Conservation (phyloP, 116 monocot species). For the Zostera marina region DNA sequence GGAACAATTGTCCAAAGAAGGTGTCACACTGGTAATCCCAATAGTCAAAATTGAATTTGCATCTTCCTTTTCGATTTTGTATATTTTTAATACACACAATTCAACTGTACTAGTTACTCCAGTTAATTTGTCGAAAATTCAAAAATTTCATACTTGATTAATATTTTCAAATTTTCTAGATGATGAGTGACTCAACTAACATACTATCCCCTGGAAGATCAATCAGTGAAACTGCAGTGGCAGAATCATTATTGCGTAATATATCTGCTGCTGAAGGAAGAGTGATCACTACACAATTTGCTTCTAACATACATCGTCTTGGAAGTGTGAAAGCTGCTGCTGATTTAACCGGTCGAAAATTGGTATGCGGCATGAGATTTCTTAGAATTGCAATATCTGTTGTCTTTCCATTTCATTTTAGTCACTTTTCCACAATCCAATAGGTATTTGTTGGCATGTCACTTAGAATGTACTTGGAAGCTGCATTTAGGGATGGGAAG, state of each 20-base stretch:
- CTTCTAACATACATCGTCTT: conserved; percentile 97
- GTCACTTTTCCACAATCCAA: conserved; percentile 4
- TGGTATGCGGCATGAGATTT: conserved; percentile 26
- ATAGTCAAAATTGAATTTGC: not conserved
- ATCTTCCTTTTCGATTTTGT: not conserved
- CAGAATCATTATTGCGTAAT: conserved; percentile 64
- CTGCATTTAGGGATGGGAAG: conserved; percentile 98
- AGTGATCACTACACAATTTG: conserved; percentile 97
- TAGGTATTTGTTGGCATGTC: conserved; percentile 99
- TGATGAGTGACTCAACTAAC: conserved; percentile 99
- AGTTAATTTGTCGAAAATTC: not conserved
- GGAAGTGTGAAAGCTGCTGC: conserved; percentile 99
- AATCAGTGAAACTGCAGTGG: conserved; percentile 77
- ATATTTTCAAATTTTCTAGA: conserved; percentile 17
- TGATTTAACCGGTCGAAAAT: conserved; percentile 88
- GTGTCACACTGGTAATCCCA: conserved; percentile 80
- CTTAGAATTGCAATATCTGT: not conserved
- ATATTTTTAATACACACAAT: not conserved
- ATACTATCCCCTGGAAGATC: conserved; percentile 91
- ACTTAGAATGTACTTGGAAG: conserved; percentile 87
- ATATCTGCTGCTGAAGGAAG: conserved; percentile 90
- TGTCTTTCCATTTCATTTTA: not conserved
- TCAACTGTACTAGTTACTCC: not conserved
- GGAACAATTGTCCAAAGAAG: conserved; percentile 95
- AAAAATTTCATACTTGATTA: not conserved